These are phyloP conservation scores for Phytophthora vignae DNA, from an alignment of 352 stramenopile genomes.

Conservation along the genomic window DNA sequence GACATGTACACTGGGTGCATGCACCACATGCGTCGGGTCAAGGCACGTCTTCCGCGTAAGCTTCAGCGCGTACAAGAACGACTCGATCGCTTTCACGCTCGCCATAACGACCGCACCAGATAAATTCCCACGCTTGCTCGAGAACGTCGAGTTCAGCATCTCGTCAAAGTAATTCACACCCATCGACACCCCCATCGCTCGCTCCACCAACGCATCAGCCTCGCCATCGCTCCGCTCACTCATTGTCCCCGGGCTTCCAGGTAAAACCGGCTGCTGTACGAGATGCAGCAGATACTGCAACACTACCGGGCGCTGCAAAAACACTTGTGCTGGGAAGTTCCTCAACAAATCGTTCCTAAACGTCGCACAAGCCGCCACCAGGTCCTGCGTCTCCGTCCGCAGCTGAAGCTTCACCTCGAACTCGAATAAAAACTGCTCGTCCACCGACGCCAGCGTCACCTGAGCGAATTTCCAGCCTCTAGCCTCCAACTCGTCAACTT, in stretches of 20 bases:
- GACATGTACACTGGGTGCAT: slow-evolving; percentile 27
- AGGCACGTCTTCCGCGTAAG: slow-evolving; percentile 40
- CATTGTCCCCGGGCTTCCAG: slow-evolving; percentile 11
- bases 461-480: slow-evolving; percentile 67
- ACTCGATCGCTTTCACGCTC: slow-evolving; percentile 69
- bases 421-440: slow-evolving; percentile 83
- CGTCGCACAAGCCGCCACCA: slow-evolving; percentile 57
- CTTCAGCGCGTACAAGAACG: slow-evolving; percentile 57
- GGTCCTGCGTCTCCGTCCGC: slow-evolving; percentile 49
- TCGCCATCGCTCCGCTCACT: neutral
- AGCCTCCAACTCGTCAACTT: slow-evolving; percentile 35
- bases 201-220: slow-evolving; percentile 15
- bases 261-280: slow-evolving; percentile 66
- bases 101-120: slow-evolving; percentile 63
- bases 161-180: slow-evolving; percentile 86
- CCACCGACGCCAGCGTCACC: slow-evolving; percentile 56
- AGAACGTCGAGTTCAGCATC: slow-evolving; percentile 48
- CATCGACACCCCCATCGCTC: slow-evolving; percentile 41
- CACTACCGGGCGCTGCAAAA: slow-evolving; percentile 68
- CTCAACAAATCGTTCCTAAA: slow-evolving; percentile 67
- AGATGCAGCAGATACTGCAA: slow-evolving; percentile 74
- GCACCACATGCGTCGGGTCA: slow-evolving; percentile 57
- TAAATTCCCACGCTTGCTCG: slow-evolving; percentile 57
- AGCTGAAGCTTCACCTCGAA: slow-evolving; percentile 80
- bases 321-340: slow-evolving; percentile 74